Base-by-base conservation (phyloP, 2,329 filamentous ascomycete species). In the Trichoderma sp. region DNA sequence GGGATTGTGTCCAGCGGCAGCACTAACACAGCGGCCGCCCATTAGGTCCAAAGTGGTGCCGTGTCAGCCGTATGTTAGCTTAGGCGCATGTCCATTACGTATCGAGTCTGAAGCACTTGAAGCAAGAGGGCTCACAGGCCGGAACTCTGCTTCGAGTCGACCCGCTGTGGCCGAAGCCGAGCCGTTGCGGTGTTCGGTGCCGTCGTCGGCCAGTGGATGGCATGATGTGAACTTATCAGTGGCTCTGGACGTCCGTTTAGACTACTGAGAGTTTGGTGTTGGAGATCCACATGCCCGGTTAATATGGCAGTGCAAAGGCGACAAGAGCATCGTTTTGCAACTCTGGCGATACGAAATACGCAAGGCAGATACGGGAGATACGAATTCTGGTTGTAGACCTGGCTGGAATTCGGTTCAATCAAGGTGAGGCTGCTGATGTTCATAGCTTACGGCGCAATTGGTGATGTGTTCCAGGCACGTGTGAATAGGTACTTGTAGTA, bases 91-190 rank as follows among this genome's bases (percentile, higher is more conserved):
- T 35, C 31, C 21, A 71, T 59, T 59, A 27, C 50, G 66, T 24
- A 69, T 50, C 53, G 21, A 41, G 14, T 60, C 21, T 59, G 14
- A 35, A 72, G n/a, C 45, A 35, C 38, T 41, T 1, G 16, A 62
- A 21, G 31, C 31, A 24, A 31, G n/a, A 63, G 18, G 6, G 29
- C 69, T 29, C 41, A 16, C 38, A 50, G 29, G 69, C 69, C 69
- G 69, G 35, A 64, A 56, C 41, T 73, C n/a, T 64, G 60, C 29
- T 31, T 45, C 41, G 59, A n/a, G 2, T 53, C 29, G 50, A 63
- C 60, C 69, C 35, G 41, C 68, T n/a, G 38, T 71, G 35, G 35
- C 68, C 56, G 68, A 63, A 50, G 69, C 68, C 68, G 56, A 45
- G 59, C 60, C 69, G 60, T 56, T 31, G 8, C 59, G 38, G 69